A percentile compares a stretch with the other conserved stretches of the same genome.
Conservation (phyloP, 805 yeast species). For the Blastobotrys americana region DNA sequence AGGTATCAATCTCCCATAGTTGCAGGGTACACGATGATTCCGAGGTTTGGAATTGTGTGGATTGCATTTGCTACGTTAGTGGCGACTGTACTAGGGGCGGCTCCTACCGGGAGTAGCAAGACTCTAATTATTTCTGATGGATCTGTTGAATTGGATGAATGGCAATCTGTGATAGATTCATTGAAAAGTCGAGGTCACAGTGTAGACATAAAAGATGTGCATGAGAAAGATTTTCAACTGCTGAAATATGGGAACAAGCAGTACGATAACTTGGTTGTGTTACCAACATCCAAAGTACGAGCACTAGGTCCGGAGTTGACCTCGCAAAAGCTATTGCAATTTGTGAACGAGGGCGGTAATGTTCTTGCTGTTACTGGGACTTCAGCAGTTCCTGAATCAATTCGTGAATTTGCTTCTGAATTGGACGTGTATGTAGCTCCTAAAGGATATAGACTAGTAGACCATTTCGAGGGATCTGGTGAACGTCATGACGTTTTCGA, state of each 20-base stretch:
- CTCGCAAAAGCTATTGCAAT: conserved; percentile 48
- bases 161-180: conserved; percentile 15
- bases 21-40: too few relatives aligned
- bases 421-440: conserved; percentile 83
- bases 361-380: conserved; percentile 55
- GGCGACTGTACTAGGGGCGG: too few relatives aligned
- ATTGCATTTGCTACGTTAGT: too few relatives aligned
- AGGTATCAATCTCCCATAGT: too few relatives aligned
- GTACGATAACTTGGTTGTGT: conserved; percentile 51
- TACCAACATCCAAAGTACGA: conserved; percentile 49
- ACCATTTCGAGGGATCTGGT: conserved; percentile 47
- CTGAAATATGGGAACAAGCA: conserved; percentile 38
- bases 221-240: conserved; percentile 30
- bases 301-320: conserved; percentile 35
- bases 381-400: conserved; percentile 47
- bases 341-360: conserved; percentile 66
- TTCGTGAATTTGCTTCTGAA: conserved; percentile 63
- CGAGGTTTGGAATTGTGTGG: too few relatives aligned
- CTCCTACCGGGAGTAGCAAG: conserved; percentile 12
- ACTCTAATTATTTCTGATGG: conserved; percentile 30
- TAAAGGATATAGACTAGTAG: conserved; percentile 54
- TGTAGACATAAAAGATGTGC: conserved; percentile 23
- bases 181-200: conserved; percentile 32
- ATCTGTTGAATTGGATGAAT: conserved; percentile 14
- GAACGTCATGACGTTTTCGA: conserved; percentile 24